Conservation (phyloP, 208 protist species). For the Wallacemonas sp. region DNA sequence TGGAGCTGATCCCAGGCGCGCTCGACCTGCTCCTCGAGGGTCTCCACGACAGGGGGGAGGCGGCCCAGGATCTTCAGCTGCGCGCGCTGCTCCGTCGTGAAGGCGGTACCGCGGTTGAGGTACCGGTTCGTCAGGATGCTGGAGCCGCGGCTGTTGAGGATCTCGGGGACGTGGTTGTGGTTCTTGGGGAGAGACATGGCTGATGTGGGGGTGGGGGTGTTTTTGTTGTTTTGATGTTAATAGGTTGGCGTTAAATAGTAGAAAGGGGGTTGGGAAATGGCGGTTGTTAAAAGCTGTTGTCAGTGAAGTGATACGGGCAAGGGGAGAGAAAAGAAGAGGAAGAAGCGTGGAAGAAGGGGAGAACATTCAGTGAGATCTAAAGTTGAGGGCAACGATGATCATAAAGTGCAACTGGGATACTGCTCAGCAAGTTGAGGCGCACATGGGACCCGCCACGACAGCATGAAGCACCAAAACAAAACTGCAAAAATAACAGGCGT, state of each 20-base stretch:
- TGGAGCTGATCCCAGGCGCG: constrained; percentile 69
- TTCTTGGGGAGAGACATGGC: constrained; percentile 22
- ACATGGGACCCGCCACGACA: no score
- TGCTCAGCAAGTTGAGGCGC: no score
- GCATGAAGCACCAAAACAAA: no score
- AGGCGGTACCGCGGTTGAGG: constrained; percentile 79
- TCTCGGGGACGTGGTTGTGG: constrained; percentile 19
- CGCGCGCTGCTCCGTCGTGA: constrained; percentile 77
- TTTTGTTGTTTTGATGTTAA: constrained; percentile 11
- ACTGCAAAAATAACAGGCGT: no score
- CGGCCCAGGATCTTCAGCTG: constrained; percentile 59
- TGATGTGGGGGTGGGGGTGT: constrained; percentile 4
- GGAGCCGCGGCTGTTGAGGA: constrained; percentile 30
- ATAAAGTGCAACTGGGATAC: no score
- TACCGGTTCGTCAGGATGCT: constrained; percentile 73
- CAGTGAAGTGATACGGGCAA: not conserved
- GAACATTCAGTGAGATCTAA: no score
- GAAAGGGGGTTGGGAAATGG: not conserved
- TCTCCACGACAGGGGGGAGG: constrained; percentile 76
- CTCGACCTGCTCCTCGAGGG: constrained; percentile 75
- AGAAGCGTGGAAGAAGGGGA: not conserved
- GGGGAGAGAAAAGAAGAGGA: not conserved
- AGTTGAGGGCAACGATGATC: not conserved
- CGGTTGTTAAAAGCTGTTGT: constrained; percentile 3
- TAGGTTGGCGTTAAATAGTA: constrained; percentile 1